Percentiles rank a stretch among this genome's conserved stretches.
phyloP scores from a whole-genome alignment of 2,329 filamentous ascomycete species.

The Ophiostoma piceae region DNA sequence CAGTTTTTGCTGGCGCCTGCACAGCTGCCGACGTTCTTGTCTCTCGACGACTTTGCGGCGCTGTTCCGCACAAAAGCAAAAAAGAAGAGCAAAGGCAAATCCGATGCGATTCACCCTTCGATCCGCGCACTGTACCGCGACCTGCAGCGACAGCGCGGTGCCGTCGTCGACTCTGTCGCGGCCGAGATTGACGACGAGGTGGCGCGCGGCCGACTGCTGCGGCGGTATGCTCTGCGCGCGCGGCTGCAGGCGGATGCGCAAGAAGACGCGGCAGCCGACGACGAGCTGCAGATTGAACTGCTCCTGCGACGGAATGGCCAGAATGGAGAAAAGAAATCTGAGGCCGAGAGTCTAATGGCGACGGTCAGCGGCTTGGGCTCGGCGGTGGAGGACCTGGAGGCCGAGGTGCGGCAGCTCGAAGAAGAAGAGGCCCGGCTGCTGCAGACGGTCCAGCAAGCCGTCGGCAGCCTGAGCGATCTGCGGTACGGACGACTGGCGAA shows the following conservation, averaged over 20 bases:
- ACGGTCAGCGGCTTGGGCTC: conserved; percentile 34
- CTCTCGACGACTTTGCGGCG: conserved; percentile 67
- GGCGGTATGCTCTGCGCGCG: conserved; percentile 52
- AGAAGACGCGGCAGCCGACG: conserved; percentile 57
- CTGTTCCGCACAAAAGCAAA: conserved; percentile 53
- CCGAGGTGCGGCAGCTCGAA: conserved; percentile 60
- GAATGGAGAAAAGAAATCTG: neutral
- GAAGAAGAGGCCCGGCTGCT: conserved; percentile 60
- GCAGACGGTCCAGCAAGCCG: conserved; percentile 56
- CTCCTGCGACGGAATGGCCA: conserved; percentile 34
- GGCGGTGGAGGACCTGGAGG: conserved; percentile 64
- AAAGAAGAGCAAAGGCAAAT: neutral
- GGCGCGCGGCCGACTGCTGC: conserved; percentile 52
- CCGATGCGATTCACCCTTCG: conserved; percentile 39
- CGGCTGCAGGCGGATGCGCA: conserved; percentile 46
- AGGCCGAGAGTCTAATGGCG: neutral
- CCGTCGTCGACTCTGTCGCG: conserved; percentile 62
- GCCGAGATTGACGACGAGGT: conserved; percentile 61
- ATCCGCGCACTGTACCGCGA: conserved; percentile 71
- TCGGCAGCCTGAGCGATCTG: conserved; percentile 73
- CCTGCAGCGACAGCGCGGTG: conserved; percentile 67
- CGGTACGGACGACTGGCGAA: conserved; percentile 72
- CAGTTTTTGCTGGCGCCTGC: conserved; percentile 76
- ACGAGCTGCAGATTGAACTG: conserved; percentile 60
- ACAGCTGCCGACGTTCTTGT: conserved; percentile 65